These are phyloP conservation scores for Saccharomycodes ludwigii DNA, from an alignment of 805 yeast species.

Conservation along the genomic window DNA sequence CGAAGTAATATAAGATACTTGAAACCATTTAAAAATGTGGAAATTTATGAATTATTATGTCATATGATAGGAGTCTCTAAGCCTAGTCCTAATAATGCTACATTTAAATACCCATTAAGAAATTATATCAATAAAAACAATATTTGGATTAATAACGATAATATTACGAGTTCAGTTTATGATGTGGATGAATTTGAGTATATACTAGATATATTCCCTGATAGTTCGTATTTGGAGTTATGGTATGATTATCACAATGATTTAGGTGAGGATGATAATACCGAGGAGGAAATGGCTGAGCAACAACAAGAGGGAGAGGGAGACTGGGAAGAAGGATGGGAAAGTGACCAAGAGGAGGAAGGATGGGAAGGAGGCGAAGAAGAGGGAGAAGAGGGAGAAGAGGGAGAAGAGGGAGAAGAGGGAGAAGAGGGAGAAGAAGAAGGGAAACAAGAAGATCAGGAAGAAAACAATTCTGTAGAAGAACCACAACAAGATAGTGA, in stretches of 20 bases:
- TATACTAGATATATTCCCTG: conserved; percentile 17
- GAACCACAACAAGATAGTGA: conserved; percentile 3
- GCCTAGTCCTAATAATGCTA: conserved; percentile 54
- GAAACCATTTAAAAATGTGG: conserved; percentile 58
- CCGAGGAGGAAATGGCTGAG: conserved; percentile 14
- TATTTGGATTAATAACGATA: conserved; percentile 32
- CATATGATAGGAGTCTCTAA: conserved; percentile 36
- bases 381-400: conserved; percentile 9
- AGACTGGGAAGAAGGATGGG: conserved; percentile 13
- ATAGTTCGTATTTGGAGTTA: conserved; percentile 39
- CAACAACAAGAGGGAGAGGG: conserved; percentile 11
- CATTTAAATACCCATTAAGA: conserved; percentile 10
- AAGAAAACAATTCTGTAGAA: conserved; percentile 9
- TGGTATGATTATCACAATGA: conserved; percentile 29
- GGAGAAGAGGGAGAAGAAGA: conserved; percentile 11
- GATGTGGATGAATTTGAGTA: background rate
- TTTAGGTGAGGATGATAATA: conserved; percentile 41
- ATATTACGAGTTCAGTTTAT: conserved; percentile 21
- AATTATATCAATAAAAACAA: conserved; percentile 17
- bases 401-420: conserved; percentile 10
- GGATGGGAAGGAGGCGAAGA: conserved; percentile 5
- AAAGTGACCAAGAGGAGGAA: conserved; percentile 4
- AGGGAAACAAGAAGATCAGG: conserved; percentile 11
- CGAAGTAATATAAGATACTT: conserved; percentile 12
- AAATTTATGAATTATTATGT: conserved; percentile 65